These are phyloP conservation scores for Theileria annulata DNA, from an alignment of 169 alveolate species.

Conservation along the genomic window DNA sequence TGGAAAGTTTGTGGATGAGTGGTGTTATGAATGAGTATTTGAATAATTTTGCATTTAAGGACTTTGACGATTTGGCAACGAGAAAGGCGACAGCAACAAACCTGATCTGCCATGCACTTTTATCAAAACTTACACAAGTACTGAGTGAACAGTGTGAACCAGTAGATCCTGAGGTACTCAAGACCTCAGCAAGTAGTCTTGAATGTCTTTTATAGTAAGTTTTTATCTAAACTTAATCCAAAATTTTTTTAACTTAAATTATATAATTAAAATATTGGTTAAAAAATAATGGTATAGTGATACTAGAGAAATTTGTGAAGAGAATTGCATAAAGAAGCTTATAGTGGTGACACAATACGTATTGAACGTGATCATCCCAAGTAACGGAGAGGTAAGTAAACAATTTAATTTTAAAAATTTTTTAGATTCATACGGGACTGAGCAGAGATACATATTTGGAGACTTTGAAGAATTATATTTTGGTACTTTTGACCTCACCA, in stretches of 20 bases:
- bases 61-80: conserved; percentile 46
- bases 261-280: not conserved
- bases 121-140: conserved; percentile 33
- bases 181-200: conserved; percentile 37
- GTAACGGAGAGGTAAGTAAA: conserved; percentile 53
- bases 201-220: conserved; percentile 63
- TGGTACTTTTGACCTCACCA: conserved; percentile 64
- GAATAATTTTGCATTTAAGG: conserved; percentile 11
- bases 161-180: conserved; percentile 2
- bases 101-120: conserved; percentile 58
- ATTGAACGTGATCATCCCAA: conserved; percentile 63
- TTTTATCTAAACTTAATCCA: not conserved
- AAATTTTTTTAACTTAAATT: not conserved
- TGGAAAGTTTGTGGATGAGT: conserved; percentile 39
- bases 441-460: conserved; percentile 66
- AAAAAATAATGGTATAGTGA: conserved; percentile 19
- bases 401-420: not conserved
- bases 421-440: conserved; percentile 41
- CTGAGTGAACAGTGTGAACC: conserved; percentile 28
- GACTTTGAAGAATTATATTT: conserved; percentile 58
- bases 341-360: conserved; percentile 47
- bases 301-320: conserved; percentile 21
- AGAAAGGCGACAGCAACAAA: conserved; percentile 59
- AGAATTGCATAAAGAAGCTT: conserved; percentile 41
- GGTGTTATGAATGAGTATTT: conserved; percentile 22